Evolutionary conservation across 2,329 filamentous ascomycete genomes (phyloP), one percentile per base, ranked within the genome.

Genomic region (Metarhizium robertsii): DNA sequence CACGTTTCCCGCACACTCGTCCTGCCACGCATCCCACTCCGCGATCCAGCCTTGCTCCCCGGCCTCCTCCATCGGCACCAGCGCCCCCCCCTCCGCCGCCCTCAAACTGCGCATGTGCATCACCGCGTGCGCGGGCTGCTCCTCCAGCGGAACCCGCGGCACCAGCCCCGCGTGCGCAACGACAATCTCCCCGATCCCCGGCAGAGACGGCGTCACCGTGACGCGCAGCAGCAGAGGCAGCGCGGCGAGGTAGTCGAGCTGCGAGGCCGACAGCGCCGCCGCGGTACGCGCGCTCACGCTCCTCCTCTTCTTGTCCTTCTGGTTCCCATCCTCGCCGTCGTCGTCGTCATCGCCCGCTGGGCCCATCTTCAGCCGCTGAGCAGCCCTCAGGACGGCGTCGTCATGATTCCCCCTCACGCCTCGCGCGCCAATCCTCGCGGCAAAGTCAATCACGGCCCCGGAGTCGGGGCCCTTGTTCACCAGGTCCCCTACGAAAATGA

Each of bases 321-420:
- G 25, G 1, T 25, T 25, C 25, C 25, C 25, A 25, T 25, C 25
- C 3, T 25, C 25, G 25, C 4, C 25, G 25, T 25, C 25, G 25
- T 25, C 1, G 25, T 25, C 25, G 25, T 25, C 25, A 25, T 25
- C 25, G 25, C 25, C 4, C 25, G 25, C 25, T 25, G 25, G 25
- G 25, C 25, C 25, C 25, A 25, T 25, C 25, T 25, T 25, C 25
- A 25, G 25, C 25, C 25, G 25, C 25, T 25, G 16, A 10, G 43
- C 43, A 4, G 43, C 43, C 16, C 43, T 18, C 3, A 46, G 76
- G 11, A 95, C 77, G 4, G 84, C 79, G 65, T 96, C 90, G 66
- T 96, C 92, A 68, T 95, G 88, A 67, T 95, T 95, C 7, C 92
- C 92, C 52, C 91, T 83, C 4, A 96, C 88, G 54, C 83, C 87